Evolutionary conservation across 441 rosid species (phyloP).

Genomic region (Kokia cookei): DNA sequence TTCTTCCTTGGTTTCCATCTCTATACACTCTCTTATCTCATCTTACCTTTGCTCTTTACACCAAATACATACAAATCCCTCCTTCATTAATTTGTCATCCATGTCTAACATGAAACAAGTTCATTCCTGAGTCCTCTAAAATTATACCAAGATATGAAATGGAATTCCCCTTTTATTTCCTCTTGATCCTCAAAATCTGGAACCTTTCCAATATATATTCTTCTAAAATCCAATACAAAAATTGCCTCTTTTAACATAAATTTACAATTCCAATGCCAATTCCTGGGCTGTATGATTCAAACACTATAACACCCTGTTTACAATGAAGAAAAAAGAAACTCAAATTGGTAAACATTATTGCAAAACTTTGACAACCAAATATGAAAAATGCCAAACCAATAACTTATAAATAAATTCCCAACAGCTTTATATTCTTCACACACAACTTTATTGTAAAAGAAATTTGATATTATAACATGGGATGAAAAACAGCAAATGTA

Average conservation of each 20-base stretch:
- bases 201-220: conserved; percentile 1
- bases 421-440: conserved; percentile 12
- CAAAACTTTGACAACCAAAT: background rate
- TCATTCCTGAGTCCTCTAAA: background rate
- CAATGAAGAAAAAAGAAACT: background rate
- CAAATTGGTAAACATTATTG: background rate
- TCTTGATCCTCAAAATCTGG: conserved; percentile 12
- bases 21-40: conserved; percentile 18
- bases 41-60: conserved; percentile 15
- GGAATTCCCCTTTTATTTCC: conserved; percentile 1
- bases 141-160: conserved; percentile 1
- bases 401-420: conserved; percentile 2
- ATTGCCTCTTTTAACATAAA: conserved; percentile 2
- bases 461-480: background rate
- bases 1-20: conserved; percentile 52
- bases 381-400: conserved; percentile 10
- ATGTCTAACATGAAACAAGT: background rate
- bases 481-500: conserved; percentile 4
- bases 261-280: conserved; percentile 10
- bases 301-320: conserved; percentile 9
- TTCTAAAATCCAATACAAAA: background rate
- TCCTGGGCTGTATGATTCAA: background rate
- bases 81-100: conserved; percentile 8
- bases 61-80: conserved; percentile 12
- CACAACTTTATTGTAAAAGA: conserved; percentile 12